Percentiles rank a stretch among this genome's conserved stretches.
Conservation (phyloP, 2,329 filamentous ascomycete genomes). For the Epichloe hybrida region DNA sequence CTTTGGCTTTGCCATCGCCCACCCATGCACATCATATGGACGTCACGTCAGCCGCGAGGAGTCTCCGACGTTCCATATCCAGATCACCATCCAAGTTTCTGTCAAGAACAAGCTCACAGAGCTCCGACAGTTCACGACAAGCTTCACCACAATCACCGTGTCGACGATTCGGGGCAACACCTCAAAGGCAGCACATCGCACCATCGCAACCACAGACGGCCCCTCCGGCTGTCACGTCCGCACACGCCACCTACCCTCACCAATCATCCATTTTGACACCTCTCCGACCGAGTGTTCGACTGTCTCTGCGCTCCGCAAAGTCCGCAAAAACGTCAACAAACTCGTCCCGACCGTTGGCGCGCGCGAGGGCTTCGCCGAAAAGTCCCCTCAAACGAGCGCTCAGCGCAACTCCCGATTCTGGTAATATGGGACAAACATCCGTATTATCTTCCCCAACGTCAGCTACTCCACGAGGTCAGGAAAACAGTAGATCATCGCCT, state of each 20-base stretch:
- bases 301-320: slow-evolving; percentile 50
- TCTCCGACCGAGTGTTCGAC: slow-evolving; percentile 51
- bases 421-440: slow-evolving; percentile 44
- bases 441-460: slow-evolving; percentile 26
- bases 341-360: slow-evolving; percentile 38
- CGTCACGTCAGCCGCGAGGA: slow-evolving; percentile 66
- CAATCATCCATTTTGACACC: slow-evolving; percentile 46
- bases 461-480: slow-evolving; percentile 27
- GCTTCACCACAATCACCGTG: slow-evolving; percentile 38
- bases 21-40: slow-evolving; percentile 73
- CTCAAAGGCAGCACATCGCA: slow-evolving; percentile 20
- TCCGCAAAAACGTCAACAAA: slow-evolving; percentile 42
- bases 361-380: slow-evolving; percentile 58
- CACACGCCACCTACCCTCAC: slow-evolving; percentile 17
- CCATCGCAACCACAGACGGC: slow-evolving; percentile 21
- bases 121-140: slow-evolving; percentile 33
- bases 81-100: slow-evolving; percentile 89
- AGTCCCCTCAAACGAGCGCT: slow-evolving; percentile 72
- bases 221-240: slow-evolving; percentile 19
- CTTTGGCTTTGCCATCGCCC: slow-evolving; percentile 75
- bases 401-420: slow-evolving; percentile 54
- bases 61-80: slow-evolving; percentile 75
- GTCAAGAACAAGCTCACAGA: slow-evolving; percentile 32
- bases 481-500: slow-evolving; percentile 25
- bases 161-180: slow-evolving; percentile 27